These are phyloP conservation scores for Tetrapisispora iriomotensis DNA, from an alignment of 805 yeast species.

Conservation along the genomic window DNA sequence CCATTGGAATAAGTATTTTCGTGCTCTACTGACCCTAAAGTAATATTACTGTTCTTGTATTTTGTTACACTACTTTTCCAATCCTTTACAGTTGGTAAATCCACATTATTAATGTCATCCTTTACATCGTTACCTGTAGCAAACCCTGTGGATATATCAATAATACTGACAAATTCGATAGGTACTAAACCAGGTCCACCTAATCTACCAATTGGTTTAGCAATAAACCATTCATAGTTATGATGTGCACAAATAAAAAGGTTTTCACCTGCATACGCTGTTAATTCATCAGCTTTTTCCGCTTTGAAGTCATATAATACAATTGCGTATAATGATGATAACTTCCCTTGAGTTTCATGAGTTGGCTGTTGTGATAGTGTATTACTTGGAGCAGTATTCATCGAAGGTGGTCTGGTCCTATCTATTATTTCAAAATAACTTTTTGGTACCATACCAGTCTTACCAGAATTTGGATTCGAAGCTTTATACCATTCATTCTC, in stretches of 20 bases:
- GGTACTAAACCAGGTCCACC: constrained; percentile 98
- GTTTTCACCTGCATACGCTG: constrained; percentile 76
- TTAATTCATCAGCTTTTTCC: constrained; percentile 67
- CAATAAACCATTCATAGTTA: constrained; percentile 94
- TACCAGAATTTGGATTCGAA: constrained; percentile 68
- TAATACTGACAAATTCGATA: constrained; percentile 74
- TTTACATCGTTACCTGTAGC: constrained; percentile 45
- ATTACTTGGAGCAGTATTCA: not conserved
- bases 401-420: constrained; percentile 37
- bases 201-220: constrained; percentile 85
- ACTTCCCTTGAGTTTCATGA: constrained; percentile 11
- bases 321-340: constrained; percentile 63
- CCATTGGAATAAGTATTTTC: not conserved
- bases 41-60: constrained; percentile 83
- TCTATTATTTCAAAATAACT: constrained; percentile 72
- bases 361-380: constrained; percentile 7
- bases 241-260: constrained; percentile 93
- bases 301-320: constrained; percentile 83
- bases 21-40: constrained; percentile 43
- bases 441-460: constrained; percentile 80
- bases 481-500: constrained; percentile 79
- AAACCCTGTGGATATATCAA: constrained; percentile 61
- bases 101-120: constrained; percentile 53
- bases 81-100: constrained; percentile 85
- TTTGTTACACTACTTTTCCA: constrained; percentile 90